phyloP scores from a whole-genome alignment of 2,329 filamentous ascomycete species.

The Pyricularia pennisetigena region DNA sequence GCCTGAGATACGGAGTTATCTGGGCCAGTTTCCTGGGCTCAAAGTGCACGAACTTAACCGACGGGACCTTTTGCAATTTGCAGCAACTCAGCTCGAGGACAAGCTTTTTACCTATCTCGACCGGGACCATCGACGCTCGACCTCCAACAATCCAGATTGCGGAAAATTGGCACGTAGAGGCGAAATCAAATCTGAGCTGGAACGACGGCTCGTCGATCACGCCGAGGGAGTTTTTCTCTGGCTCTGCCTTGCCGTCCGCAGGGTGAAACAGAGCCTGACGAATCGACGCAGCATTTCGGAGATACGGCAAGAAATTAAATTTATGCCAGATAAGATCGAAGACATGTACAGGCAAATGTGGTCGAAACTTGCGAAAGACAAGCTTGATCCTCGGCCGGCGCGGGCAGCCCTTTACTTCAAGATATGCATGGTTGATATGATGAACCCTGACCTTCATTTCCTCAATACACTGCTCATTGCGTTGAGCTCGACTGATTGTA shows the following conservation, averaged over 20 bases:
- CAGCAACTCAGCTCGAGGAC: background rate
- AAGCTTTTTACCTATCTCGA: background rate
- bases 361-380: background rate
- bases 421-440: background rate
- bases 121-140: background rate
- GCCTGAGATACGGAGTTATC: background rate
- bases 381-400: background rate
- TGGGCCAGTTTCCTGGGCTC: background rate
- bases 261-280: background rate
- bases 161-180: background rate
- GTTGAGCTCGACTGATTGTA: background rate
- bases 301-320: background rate
- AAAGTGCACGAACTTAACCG: background rate
- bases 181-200: background rate
- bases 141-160: background rate
- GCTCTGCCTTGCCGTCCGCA: background rate
- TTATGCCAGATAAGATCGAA: background rate
- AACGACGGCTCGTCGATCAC: background rate
- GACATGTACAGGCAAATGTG: background rate
- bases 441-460: background rate
- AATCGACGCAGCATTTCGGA: background rate
- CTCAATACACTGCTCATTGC: background rate
- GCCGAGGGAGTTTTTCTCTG: background rate
- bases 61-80: background rate
- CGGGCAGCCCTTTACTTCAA: background rate